Base-by-base conservation (phyloP, 2,329 filamentous ascomycete species). In the Fusarium continuum region DNA sequence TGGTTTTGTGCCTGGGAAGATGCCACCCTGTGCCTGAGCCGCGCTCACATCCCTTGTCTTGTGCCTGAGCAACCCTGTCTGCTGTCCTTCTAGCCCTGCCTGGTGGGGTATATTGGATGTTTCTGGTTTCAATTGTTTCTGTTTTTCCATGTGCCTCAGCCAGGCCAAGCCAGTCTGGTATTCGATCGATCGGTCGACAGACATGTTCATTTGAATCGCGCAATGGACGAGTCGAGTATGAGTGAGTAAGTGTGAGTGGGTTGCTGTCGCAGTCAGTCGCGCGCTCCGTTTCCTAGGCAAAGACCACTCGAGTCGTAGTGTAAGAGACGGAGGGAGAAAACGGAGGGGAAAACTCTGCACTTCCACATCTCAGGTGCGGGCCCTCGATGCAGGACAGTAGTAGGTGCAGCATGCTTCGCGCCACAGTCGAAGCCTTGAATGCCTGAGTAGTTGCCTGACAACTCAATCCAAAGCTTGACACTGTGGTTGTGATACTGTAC, bases 341-440 rank as follows among this genome's bases (percentile, higher is more conserved):
- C 46, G 61, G 57, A 62, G 34, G 34, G 54, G 52, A 69, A 69
- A 69, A 69, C 64, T 69, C 66, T 69, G 67, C 60, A 47, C 19
- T 35, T 32, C 10, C 9, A 45, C 20, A n/a, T 10, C 43, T 43
- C n/a, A 28, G 26, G 28, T 36, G 38, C 32, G 34, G 49, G 35
- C 48, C 44, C 40, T 41, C 56, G 46, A 57, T 47, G 34, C 32
- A n/a, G n/a, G n/a, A n/a, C n/a, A n/a, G n/a, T n/a, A n/a, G n/a
- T n/a, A n/a, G n/a, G 17, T 52, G 54, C 54, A 59, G 38, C 32
- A 58, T 44, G 36, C 23, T 58, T 60, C 59, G 31, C 55, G 61
- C 61, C 61, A 57, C 61, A 20, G 53, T 53, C 38, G 17, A 53
- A 34, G 14, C 20, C 29, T 45, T 43, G 41, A 44, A 23, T 49